Percentiles rank a stretch among this genome's conserved stretches.
phyloP scores from a whole-genome alignment of 768 basidiomycete species.

The Tylopilus intermedius region DNA sequence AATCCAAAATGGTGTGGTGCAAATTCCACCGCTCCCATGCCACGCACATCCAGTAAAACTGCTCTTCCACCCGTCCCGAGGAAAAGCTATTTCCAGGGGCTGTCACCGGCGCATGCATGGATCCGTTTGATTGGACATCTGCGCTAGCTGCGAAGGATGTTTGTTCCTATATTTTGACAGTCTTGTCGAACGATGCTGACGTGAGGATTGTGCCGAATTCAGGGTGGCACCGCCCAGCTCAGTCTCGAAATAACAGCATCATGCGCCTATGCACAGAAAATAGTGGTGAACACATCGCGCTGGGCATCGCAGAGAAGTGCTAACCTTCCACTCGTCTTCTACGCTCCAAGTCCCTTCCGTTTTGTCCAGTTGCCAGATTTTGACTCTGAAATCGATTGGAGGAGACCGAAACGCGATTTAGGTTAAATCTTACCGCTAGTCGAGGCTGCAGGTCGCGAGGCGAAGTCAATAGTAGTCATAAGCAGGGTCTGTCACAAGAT shows the following conservation, averaged over 20 bases:
- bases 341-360: conserved; percentile 66
- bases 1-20: conserved; percentile 83
- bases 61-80: conserved; percentile 71
- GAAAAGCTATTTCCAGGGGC: conserved; percentile 21
- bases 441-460: conserved; percentile 76
- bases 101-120: conserved; percentile 11
- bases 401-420: conserved; percentile 1
- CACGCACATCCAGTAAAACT: conserved; percentile 75
- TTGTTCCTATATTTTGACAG: conserved; percentile 91
- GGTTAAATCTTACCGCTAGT: conserved; percentile 58
- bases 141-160: conserved; percentile 29
- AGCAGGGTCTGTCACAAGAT: conserved; percentile 78
- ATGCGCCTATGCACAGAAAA: conserved; percentile 62
- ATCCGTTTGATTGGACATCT: conserved; percentile 24
- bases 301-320: background rate
- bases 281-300: background rate
- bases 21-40: conserved; percentile 83
- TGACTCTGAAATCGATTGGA: conserved; percentile 48
- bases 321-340: conserved; percentile 92
- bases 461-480: conserved; percentile 89
- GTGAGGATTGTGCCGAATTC: conserved; percentile 87
- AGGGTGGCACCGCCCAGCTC: conserved; percentile 89
- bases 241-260: conserved; percentile 83
- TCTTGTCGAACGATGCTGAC: conserved; percentile 84
- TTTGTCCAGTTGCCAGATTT: conserved; percentile 80